Evolutionary conservation across 345 rosid genomes (phyloP), one percentile per base, ranked within the genome.

Genomic region (Citrus glauca): DNA sequence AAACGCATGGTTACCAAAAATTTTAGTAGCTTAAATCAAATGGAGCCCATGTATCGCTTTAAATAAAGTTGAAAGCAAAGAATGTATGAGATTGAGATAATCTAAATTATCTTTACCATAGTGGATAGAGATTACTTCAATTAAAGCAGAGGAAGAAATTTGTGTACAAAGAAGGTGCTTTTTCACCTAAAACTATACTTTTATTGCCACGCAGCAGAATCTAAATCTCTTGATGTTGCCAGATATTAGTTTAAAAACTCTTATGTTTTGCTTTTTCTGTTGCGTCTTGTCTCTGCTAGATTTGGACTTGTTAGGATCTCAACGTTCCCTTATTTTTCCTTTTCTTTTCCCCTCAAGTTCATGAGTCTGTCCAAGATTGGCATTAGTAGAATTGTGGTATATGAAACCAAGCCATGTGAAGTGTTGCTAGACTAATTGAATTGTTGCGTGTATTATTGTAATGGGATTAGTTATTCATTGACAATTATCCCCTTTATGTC

Each of bases 331-430:
- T 74, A 45, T 45, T 9, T 20, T 16, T 30, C 1, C 2, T 42
- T 32, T 32, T 32, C 5, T 2, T 10, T 42, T 42, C 2, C 11
- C 11, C 25, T 13, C 68, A 24, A 13, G 28, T 40, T 61, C 56
- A 10, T 4, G 28, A 30, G 60, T 22, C 53, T 74, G 76, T 11
- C 55, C 76, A 14, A 25, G 57, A n/a, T 37, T 19, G 66, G 76
- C 40, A 40, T 14, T 1, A 24, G 7, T n/a, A 65, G 25, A 19
- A 0, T 17, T 32, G 37, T 35, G 9, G 55, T 28, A 28, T 13
- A 20, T 45, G 28, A 80, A 63, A 33, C 13, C 76, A 78, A 62
- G 22, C 22, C 80, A 78, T 75, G 84, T 78, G 80, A 78, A 62
- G 1, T 71, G 78, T 69, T 68, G 77, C 1, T 45, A 4, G 1